Evolutionary conservation across 164 flowering plant species (phyloP).

Genomic region (Buxus sempervirens): DNA sequence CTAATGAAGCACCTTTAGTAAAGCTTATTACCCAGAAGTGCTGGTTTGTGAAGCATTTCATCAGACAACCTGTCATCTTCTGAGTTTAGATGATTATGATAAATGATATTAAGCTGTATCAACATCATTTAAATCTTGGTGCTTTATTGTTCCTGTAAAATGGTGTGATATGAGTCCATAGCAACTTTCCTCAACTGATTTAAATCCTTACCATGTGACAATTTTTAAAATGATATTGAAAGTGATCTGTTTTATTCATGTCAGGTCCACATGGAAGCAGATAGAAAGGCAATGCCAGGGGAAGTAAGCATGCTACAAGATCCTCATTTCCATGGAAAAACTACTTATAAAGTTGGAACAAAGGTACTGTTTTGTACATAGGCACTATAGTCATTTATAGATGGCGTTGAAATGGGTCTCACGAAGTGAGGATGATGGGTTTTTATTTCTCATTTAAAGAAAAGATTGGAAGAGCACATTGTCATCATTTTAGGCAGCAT

Average conservation of each 20-base stretch:
- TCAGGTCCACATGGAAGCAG: constrained; percentile 97
- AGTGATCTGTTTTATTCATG: background rate
- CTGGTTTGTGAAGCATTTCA: too few relatives aligned
- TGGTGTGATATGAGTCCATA: background rate
- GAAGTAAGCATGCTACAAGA: constrained; percentile 37
- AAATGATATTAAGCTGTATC: too few relatives aligned
- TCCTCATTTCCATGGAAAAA: constrained; percentile 50
- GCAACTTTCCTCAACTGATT: background rate
- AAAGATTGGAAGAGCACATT: too few relatives aligned
- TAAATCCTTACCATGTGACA: background rate
- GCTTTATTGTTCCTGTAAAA: constrained; percentile 2
- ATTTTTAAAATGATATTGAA: background rate
- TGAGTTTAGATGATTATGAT: too few relatives aligned
- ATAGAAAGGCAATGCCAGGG: constrained; percentile 65
- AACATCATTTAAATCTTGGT: background rate
- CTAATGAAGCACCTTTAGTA: too few relatives aligned
- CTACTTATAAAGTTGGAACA: constrained; percentile 77
- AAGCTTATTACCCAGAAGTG: too few relatives aligned
- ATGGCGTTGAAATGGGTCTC: too few relatives aligned
- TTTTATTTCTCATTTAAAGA: too few relatives aligned
- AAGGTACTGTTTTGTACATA: constrained; percentile 51
- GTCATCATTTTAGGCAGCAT: too few relatives aligned
- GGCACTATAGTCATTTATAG: background rate
- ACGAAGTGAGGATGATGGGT: too few relatives aligned
- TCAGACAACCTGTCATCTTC: too few relatives aligned